Base-by-base conservation (phyloP, 2,329 filamentous ascomycete species). In the Fusarium sp. region DNA sequence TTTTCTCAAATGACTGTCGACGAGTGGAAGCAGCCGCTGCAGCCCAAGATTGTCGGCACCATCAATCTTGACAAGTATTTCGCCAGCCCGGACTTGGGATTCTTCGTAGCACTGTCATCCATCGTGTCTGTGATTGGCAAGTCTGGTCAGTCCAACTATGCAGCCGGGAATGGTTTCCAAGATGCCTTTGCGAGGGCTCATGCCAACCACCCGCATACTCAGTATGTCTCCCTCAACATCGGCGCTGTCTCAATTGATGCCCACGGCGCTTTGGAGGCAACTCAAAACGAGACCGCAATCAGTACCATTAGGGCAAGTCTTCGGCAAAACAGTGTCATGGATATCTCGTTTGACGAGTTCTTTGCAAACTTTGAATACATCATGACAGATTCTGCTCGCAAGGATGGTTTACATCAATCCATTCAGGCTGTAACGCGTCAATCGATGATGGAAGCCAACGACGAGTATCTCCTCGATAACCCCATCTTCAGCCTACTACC, bases 61-160 rank as follows among this genome's bases (percentile, higher is more conserved):
- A 56, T 56, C 19, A 56, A 54, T 15, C 54, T 56, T 8, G 24
- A 56, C 17, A 56, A 21, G 24, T 44, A 39, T 8, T 56, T 56
- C 15, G 48, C 54, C 7, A 38, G 19, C 23, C 23, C 39, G 0
- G 30, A 54, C 19, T 6, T 56, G 39, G 48, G 12, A 9, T 56
- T 56, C 19, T 56, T 56, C 6, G 54, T 56, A 9, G 17, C 48
- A n/a, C 39, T 56, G 0, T 56, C 54, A 20, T 56, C 54, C 9
- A 54, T 56, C 6, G 54, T 56, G 4, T 56, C 54, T 4, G 48
- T 56, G 23, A 54, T 54, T 19, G 54, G 54, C 4, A 56, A 56
- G 15, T 56, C 54, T 54, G 54, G 54, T 4, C 54, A 56, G 40
- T 56, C 54, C 1, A 56, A 56, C 6, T 56, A 56, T 7, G 54